Evolutionary conservation across 345 rosid genomes (phyloP), one percentile per base, ranked within the genome.

Genomic region (Sonneratia alba): DNA sequence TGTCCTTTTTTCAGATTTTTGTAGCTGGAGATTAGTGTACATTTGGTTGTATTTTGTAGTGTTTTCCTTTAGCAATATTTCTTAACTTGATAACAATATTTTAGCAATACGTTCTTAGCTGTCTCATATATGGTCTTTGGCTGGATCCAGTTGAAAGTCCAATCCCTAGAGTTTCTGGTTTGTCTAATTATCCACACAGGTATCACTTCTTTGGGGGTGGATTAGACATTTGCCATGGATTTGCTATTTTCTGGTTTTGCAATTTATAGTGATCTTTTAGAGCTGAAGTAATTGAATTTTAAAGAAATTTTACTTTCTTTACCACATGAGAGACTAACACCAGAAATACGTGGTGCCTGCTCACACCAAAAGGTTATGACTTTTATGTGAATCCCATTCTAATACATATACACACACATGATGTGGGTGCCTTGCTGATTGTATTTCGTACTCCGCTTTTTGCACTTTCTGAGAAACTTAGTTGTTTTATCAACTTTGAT

Each of bases 221-320:
- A 19, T 6, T 57, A n/a, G 63, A 57, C n/a, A 1, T 57, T n/a
- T 57, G 11, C 63, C 63, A 57, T 57, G 21, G 32, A 57, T 22
- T 3, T 9, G 12, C 63, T 57, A 3, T 57, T 57, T 19, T n/a
- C 63, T 22, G 34, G 32, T 57, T 53, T 57, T 57, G 63, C 32
- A 57, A 57, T 18, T 57, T 32, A 57, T 57, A n/a, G 11, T n/a
- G 12, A n/a, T 57, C 9, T 21, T 55, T 21, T 4, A 55, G 63
- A 19, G 32, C 63, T n/a, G 32, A 57, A 57, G 34, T 9, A 4
- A n/a, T 57, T 57, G 9, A 57, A 57, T 7, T 57, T 22, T 2
- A 57, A 57, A 57, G 63, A n/a, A 18, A 57, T 57, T 57, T 57
- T 57, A 32, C 34, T 57, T 57, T 57, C 63, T 57, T 57, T 57